These are phyloP conservation scores for Epichloe gansuensis DNA, from an alignment of 2,329 filamentous ascomycete genomes.

Conservation along the genomic window DNA sequence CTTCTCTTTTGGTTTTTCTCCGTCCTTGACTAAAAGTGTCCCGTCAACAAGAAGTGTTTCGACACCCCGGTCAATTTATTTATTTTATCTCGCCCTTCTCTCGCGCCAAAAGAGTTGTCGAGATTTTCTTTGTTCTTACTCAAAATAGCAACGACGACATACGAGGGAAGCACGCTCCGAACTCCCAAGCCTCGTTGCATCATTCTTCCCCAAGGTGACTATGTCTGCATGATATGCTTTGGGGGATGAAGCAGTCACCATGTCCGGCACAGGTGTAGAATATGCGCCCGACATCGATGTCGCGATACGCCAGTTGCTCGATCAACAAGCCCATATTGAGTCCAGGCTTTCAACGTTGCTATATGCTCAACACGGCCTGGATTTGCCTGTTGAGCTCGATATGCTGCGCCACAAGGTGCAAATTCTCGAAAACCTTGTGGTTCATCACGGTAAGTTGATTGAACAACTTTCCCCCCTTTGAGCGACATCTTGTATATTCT, in stretches of 20 bases:
- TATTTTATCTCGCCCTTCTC: background rate
- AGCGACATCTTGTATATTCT: background rate
- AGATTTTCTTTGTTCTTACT: background rate
- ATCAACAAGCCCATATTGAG: slow-evolving; percentile 41
- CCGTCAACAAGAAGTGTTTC: background rate
- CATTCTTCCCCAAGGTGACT: background rate
- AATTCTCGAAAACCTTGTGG: slow-evolving; percentile 34
- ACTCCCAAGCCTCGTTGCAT: background rate
- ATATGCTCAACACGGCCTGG: slow-evolving; percentile 33
- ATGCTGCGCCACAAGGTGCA: slow-evolving; percentile 44
- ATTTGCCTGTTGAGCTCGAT: slow-evolving; percentile 35
- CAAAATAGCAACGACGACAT: background rate
- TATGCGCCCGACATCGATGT: slow-evolving; percentile 15
- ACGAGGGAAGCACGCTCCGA: background rate
- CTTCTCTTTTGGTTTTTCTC: background rate
- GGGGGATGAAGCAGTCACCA: slow-evolving; percentile 5
- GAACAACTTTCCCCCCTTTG: background rate
- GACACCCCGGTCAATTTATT: background rate
- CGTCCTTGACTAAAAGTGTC: background rate
- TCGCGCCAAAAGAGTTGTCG: background rate
- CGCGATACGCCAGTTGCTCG: slow-evolving; percentile 27
- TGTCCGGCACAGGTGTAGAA: slow-evolving; percentile 6
- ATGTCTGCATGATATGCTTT: slow-evolving; percentile 4
- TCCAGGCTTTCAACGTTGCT: slow-evolving; percentile 35
- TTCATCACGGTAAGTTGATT: slow-evolving; percentile 32